Base-by-base conservation (phyloP, 2,329 filamentous ascomycete genomes). In the Colletotrichum plurivorum region DNA sequence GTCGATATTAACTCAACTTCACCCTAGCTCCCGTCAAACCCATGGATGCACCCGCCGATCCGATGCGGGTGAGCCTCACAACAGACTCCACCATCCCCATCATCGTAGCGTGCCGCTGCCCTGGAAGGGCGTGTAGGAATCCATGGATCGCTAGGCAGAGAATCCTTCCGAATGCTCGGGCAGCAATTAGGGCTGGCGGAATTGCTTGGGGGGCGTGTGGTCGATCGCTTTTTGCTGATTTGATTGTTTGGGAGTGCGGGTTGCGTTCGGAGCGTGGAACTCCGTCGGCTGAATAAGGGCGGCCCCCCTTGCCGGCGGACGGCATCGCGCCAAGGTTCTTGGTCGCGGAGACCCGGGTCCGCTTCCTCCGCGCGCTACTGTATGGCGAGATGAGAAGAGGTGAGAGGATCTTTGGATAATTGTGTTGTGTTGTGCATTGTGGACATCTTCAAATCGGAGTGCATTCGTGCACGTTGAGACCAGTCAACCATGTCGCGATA, bases 221-320 rank as follows among this genome's bases (percentile, higher is more conserved):
- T 36, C 31, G 31, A 36, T 36, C 31, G 8, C 2, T 36, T 36
- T 36, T 36, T 15, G 2, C 12, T 27, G 31, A 22, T 36, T 36
- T 36, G 31, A 36, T 9, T 36, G 31, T 36, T 36, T 36, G 31
- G 31, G 2, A 4, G 41, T 43, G 41, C 16, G 41, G 31, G 41
- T 51, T 43, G 13, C 18, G 57, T 60, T 57, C 43, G 56, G 56
- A 49, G n/a, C 25, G 22, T 59, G 41, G 25, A 16, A 36, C 57
- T 51, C 46, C 46, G 46, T 49, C 27, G 27, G 46, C 36, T 46
- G 48, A 27, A 60, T 10, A 15, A 49, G 51, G 45, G 27, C 57
- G 18, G 20, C 51, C 51, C 13, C n/a, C 45, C 27, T 12, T 12
- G 20, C 31, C 31, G 18, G 22, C n/a, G n/a, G 27, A 41, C 31